Base-by-base conservation (phyloP, 768 basidiomycete species). In the Rhodosporidiobolus odoratus region DNA sequence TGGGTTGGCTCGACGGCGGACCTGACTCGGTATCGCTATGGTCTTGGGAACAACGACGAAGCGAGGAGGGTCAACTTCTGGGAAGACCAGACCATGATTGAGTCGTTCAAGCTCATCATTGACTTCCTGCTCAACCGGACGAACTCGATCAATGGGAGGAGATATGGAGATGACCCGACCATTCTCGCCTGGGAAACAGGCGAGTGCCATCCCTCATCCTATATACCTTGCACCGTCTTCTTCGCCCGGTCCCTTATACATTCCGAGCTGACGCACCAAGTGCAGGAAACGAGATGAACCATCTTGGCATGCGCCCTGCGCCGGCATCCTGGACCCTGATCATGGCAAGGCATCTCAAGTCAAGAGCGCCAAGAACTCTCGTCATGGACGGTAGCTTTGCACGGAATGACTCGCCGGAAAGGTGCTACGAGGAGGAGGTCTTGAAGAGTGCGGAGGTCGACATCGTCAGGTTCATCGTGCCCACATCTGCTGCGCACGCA, bases 361-460 rank as follows among this genome's bases (percentile, higher is more conserved):
- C 69, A 7, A 64, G 73, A 6, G 76, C 75, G 25, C 76, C 76
- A 2, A 53, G 72, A 35, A 70, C 71, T 9, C 72, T 78, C 50
- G 75, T 78, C 38, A 72, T 76, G 74, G 76, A 77, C 35, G 77
- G 77, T 6, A 62, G 57, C 8, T 78, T 71, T 38, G 76, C 77
- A 2, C 40, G 75, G 5, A 69, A 65, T 35, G 77, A 77, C 53
- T 52, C 65, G 48, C 47, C 68, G 19, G 67, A 74, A 23, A 23
- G 41, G 5, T 75, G 74, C 62, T 78, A 74, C 60, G 48, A 63
- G 2, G 19, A 27, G 23, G 76, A 75, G 50, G 76, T 75, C 7
- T 58, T 78, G n/a, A 58, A 67, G 19, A 58, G 61, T 34, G 62
- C 68, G 21, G 67, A 74, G 35, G 73, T 75, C 38, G 72, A 74